Evolutionary conservation across 1,284 basidiomycete species (phyloP).

Genomic region (Trichosporon coremiiforme): DNA sequence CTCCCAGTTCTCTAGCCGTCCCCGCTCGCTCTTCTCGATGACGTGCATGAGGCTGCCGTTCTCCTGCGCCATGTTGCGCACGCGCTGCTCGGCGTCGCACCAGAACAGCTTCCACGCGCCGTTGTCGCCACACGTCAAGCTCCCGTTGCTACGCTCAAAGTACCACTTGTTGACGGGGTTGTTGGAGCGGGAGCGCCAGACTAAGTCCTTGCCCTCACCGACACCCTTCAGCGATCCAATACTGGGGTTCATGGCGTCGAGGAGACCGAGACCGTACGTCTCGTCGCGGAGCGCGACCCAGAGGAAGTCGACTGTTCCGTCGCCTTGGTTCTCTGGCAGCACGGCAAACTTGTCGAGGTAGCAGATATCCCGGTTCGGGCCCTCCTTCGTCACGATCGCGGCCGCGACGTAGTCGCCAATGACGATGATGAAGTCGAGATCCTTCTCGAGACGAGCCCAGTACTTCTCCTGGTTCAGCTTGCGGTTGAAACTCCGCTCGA

Average conservation of each 20-base stretch:
- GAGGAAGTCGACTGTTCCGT: slow-evolving; percentile 97
- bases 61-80: slow-evolving; percentile 45
- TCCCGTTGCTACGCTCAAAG: slow-evolving; percentile 92
- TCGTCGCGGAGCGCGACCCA: slow-evolving; percentile 99
- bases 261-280: slow-evolving; percentile 91
- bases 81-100: slow-evolving; percentile 83
- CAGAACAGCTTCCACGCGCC: slow-evolving; percentile 92
- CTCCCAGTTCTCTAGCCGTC: slow-evolving; percentile 74
- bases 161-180: slow-evolving; percentile 99
- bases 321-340: slow-evolving; percentile 88
- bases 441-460: slow-evolving; percentile 72
- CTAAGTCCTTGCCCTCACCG: slow-evolving; percentile 88
- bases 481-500: slow-evolving; percentile 84
- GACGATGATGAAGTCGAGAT: slow-evolving; percentile 89
- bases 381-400: slow-evolving; percentile 90
- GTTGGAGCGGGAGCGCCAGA: slow-evolving; percentile 88
- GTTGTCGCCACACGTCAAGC: slow-evolving; percentile 59
- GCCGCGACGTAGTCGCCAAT: slow-evolving; percentile 96
- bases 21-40: slow-evolving; percentile 78
- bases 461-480: slow-evolving; percentile 74
- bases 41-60: slow-evolving; percentile 63
- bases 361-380: slow-evolving; percentile 62
- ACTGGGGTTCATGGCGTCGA: slow-evolving; percentile 87
- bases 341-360: slow-evolving; percentile 99
- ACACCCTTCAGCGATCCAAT: slow-evolving; percentile 87